Percentiles rank a stretch among this genome's conserved stretches.
Evolutionary conservation across 768 basidiomycete species (phyloP).

Genomic region (Tephrocybe rancida): DNA sequence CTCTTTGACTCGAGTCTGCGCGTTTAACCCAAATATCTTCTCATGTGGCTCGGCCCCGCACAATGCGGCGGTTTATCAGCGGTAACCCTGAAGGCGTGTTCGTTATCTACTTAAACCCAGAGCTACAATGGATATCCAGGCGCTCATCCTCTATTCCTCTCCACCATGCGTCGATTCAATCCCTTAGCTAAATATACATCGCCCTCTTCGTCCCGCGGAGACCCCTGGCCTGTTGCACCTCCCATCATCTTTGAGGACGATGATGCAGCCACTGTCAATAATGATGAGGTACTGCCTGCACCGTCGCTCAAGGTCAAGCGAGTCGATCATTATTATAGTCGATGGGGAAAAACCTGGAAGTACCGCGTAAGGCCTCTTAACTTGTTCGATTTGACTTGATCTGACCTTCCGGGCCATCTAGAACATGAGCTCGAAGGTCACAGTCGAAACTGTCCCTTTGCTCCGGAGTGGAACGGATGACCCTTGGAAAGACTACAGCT

Average conservation of each 20-base stretch:
- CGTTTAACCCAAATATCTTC: not conserved
- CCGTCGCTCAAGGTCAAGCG: slow-evolving; percentile 61
- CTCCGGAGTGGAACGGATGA: slow-evolving; percentile 45
- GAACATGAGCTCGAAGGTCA: slow-evolving; percentile 57
- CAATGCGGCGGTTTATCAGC: not conserved
- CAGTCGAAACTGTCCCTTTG: slow-evolving; percentile 46
- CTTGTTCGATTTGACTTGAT: not conserved
- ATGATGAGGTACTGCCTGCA: slow-evolving; percentile 36
- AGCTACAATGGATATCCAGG: not conserved
- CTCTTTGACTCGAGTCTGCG: not conserved
- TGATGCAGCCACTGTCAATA: slow-evolving; percentile 33
- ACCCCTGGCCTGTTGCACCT: not conserved
- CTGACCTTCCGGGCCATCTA: slow-evolving; percentile 14
- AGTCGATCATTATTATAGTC: slow-evolving; percentile 60
- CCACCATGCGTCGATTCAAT: slow-evolving; percentile 23
- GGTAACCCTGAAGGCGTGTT: not conserved
- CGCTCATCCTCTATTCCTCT: not conserved
- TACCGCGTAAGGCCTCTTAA: slow-evolving; percentile 40
- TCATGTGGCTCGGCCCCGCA: not conserved
- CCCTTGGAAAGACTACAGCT: slow-evolving; percentile 58
- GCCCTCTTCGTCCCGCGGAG: not conserved
- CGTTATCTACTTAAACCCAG: not conserved
- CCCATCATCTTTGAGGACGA: slow-evolving; percentile 20
- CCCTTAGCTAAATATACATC: slow-evolving; percentile 9
- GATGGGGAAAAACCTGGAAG: slow-evolving; percentile 60